Evolutionary conservation across 2,329 filamentous ascomycete genomes (phyloP), one percentile per base, ranked within the genome.

Genomic region (Fusarium sororula): DNA sequence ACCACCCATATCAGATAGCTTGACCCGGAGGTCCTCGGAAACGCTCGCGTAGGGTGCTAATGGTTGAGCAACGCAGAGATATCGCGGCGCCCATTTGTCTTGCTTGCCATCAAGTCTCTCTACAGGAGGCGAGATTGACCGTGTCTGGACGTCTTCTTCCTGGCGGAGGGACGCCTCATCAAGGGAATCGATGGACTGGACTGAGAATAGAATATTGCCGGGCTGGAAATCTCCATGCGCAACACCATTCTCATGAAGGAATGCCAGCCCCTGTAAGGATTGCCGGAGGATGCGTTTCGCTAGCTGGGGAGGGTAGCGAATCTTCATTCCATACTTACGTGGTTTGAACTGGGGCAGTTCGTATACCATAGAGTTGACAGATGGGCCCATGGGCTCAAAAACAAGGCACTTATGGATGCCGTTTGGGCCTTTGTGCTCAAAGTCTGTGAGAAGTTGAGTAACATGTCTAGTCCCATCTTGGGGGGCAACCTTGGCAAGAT

Each of bases 341-440:
- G 60, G 55, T 20, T 69, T 70, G n/a, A 69, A 70, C 3, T 70
- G 68, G 15, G 60, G 60, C 1, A 70, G 8, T 7, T 70, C 68
- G 4, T 69, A 45, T 4, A 61, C 60, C 68, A 70, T 69, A 0
- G 48, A 35, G 4, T 65, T 65, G 0, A 37, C 68, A 9, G 48
- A 85, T 13, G 83, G 77, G 1, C 78, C 82, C 79, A 82, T 80
- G 5, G 77, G 74, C 42, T 82, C 76, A 37, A 79, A 79, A 1
- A 81, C 72, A 2, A 81, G 70, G 39, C 80, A 83, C 18, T 72
- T 72, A 37, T 83, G 81, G 4, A 38, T 70, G 7, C 81, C 80
- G 8, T 82, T 81, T 6, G 82, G 80, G 1, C 81, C 81, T 1
- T 58, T 15, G 44, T 80, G 79, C 3, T 77, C 61, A 42, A 83